Base-by-base conservation (phyloP, 1,139 yeast species). In the Nakaseomyces uthaithaninus region DNA sequence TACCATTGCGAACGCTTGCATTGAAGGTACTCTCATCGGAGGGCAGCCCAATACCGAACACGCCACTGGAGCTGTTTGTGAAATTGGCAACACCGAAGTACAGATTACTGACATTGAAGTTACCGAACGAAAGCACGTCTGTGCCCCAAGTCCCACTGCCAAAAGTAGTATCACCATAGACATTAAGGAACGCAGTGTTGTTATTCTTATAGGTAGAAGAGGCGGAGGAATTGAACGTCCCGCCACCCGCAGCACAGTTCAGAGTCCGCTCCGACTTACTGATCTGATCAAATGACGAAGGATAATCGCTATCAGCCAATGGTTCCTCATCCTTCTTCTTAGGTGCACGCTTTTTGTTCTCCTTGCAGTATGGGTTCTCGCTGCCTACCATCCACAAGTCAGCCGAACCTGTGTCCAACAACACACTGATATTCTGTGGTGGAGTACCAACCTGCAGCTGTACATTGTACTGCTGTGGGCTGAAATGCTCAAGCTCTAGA, bases 121-220 rank as follows among this genome's bases (percentile, higher is more conserved):
- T 62, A 18, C 56, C 63, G 40, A 62, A 60, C 33, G 72, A 43
- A 18, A 72, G 55, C 20, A 57, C 53, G 47, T 75, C 83, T 33
- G 59, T 34, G 70, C 78, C 74, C 77, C 77, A 78, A 28, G 64
- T 47, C 15, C 87, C 87, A 3, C 49, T 42, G 42, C 85, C 84
- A 49, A 55, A 64, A 30, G 82, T 66, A 4, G 59, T 55, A 55
- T 80, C 89, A 17, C 77, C 86, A 53, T 81, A 81, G 24, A 59
- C 45, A 47, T 80, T 80, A 35, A 52, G 47, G 49, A 71, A 71
- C 38, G 49, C 51, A 9, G 76, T 66, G 18, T 63, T 57, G 51
- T 74, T 72, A 25, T 61, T 54, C n/a, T 51, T 39, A 60, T 66
- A 76, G 6, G 74, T 52, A 2, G 65, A 44, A 1, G 80, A 74